Evolutionary conservation across 1,284 basidiomycete species (phyloP), one percentile per base, ranked within the genome.

Genomic region (Pulchroboletus neoregius): DNA sequence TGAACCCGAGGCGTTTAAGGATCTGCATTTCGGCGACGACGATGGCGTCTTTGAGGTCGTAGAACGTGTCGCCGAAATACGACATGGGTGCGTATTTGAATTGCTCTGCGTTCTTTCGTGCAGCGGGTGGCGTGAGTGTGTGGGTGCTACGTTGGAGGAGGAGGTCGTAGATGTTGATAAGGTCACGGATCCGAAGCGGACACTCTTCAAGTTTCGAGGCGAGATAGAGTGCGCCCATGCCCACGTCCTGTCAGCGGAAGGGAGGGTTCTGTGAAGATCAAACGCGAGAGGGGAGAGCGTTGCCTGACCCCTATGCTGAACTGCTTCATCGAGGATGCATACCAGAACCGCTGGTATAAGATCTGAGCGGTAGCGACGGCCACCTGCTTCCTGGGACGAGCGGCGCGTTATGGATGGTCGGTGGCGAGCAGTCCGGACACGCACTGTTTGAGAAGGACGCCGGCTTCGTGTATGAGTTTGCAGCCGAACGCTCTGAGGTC

Each of bases 21-120:
- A 99, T 80, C 65, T 99, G 96, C 91, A 99, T 98, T 69, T 99
- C 96, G 2, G 88, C 84, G 12, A 96, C 86, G 18, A 97, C 91
- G 37, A 98, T 72, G 5, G 89, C 85, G 58, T 95, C 93, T 61
- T 92, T 94, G 55, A 88, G 72, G 52, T 92, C 87, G 68, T 94
- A 92, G 58, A 93, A 95, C 1, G 79, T 79, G 50, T 77, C 76
- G 7, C 86, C 80, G 61, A 91, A 92, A 68, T 93, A 94, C 16
- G 86, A 82, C 86, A 91, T 91, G 4, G 91, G 86, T 5, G 73
- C 68, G 64, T 93, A 92, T 54, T 74, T 74, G 68, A 90, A 90
- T n/a, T 71, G 71, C 16, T 70, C 58, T 11, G 66, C 62, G 11
- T 61, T 48, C 50, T 65, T 68, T 8, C 7, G 34, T 34, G 53